phyloP scores from a whole-genome alignment of 1,284 basidiomycete species.

The Moesziomyces parantarcticus region DNA sequence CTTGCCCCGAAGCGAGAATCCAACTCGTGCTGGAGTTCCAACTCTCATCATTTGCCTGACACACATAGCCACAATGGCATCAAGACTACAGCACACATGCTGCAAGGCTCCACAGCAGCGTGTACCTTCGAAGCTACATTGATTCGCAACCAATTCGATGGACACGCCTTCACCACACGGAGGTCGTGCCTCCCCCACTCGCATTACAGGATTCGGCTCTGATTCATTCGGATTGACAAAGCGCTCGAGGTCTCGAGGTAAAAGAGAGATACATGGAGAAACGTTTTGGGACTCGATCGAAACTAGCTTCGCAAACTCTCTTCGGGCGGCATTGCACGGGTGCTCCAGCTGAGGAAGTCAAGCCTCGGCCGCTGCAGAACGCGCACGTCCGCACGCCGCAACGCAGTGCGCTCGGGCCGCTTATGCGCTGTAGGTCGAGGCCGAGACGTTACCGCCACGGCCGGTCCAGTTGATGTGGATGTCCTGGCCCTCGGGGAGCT shows the following conservation, averaged over 20 bases:
- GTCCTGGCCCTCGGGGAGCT: conserved; percentile 79
- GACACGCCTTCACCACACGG: too few relatives aligned
- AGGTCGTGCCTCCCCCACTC: too few relatives aligned
- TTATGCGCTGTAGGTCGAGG: conserved; percentile 90
- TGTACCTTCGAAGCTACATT: too few relatives aligned
- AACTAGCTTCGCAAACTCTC: conserved; percentile 5
- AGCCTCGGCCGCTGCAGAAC: not conserved
- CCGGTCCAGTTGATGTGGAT: conserved; percentile 79
- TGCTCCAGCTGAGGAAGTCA: not conserved
- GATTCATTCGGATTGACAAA: conserved; percentile 12
- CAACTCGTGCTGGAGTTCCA: too few relatives aligned
- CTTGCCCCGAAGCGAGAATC: too few relatives aligned
- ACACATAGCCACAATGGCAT: too few relatives aligned
- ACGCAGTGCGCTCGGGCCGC: not conserved
- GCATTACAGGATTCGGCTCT: not conserved
- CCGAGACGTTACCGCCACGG: conserved; percentile 91
- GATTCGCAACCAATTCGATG: too few relatives aligned
- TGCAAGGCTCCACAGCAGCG: too few relatives aligned
- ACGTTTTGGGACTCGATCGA: conserved; percentile 5
- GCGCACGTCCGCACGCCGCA: not conserved
- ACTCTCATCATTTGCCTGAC: too few relatives aligned
- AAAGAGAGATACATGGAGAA: not conserved
- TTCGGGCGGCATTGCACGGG: conserved; percentile 5
- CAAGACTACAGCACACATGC: too few relatives aligned
- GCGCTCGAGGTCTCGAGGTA: not conserved